Evolutionary conservation across 768 basidiomycete species (phyloP).

Genomic region (Naganishia kalamii): DNA sequence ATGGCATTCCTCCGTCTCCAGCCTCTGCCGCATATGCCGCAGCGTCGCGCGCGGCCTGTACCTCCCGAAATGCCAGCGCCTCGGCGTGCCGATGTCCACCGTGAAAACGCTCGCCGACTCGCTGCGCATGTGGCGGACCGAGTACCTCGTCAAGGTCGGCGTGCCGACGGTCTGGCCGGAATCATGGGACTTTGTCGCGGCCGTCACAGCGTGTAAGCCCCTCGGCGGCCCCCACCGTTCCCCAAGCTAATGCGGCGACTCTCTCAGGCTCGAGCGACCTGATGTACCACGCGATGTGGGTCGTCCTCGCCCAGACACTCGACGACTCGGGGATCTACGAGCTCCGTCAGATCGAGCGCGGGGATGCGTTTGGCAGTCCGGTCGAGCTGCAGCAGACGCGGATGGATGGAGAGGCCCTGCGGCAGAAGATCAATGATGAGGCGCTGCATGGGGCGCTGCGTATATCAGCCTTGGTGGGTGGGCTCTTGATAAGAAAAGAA

Average conservation of each 20-base stretch:
- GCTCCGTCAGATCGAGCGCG: slow-evolving; percentile 51
- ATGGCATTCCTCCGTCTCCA: slow-evolving; percentile 75
- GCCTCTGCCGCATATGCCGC: slow-evolving; percentile 73
- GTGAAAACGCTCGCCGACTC: slow-evolving; percentile 56
- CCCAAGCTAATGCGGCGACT: slow-evolving; percentile 11
- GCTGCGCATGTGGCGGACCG: slow-evolving; percentile 66
- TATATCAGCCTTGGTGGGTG: slow-evolving; percentile 72
- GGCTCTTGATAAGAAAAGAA: neutral
- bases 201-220: slow-evolving; percentile 59
- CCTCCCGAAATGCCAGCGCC: slow-evolving; percentile 66
- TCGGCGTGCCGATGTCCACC: slow-evolving; percentile 68
- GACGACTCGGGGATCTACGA: slow-evolving; percentile 80
- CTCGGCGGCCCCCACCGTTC: neutral
- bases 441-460: slow-evolving; percentile 77
- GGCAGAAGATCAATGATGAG: slow-evolving; percentile 51
- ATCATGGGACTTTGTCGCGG: slow-evolving; percentile 82
- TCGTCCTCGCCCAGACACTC: slow-evolving; percentile 70
- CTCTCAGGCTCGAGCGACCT: slow-evolving; percentile 52
- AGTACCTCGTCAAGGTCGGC: slow-evolving; percentile 69
- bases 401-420: slow-evolving; percentile 52
- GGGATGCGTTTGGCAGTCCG: slow-evolving; percentile 46
- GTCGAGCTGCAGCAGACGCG: slow-evolving; percentile 52
- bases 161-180: slow-evolving; percentile 77
- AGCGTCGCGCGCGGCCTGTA: slow-evolving; percentile 74
- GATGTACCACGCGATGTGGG: slow-evolving; percentile 88